Evolutionary conservation across 352 stramenopile species (phyloP).

Genomic region (Phytophthora capsici): DNA sequence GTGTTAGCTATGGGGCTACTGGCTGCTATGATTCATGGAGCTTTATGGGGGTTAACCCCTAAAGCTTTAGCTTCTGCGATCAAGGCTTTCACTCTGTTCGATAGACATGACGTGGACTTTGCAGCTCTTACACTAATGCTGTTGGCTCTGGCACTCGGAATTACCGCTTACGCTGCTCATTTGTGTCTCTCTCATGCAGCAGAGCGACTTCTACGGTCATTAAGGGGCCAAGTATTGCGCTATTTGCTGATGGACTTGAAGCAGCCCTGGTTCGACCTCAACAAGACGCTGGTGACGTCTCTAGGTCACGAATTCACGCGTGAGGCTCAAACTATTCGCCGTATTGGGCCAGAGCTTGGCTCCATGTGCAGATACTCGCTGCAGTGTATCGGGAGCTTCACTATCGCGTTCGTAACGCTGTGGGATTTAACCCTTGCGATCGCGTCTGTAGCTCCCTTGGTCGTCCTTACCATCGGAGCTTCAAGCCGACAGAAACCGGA

Average conservation of each 20-base stretch:
- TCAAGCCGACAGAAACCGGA: neutral
- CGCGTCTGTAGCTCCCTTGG: conserved; percentile 11
- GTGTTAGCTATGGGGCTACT: conserved; percentile 30
- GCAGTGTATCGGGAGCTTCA: conserved; percentile 28
- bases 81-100: conserved; percentile 22
- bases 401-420: conserved; percentile 18
- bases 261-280: conserved; percentile 29
- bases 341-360: conserved; percentile 26
- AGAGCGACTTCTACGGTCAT: conserved; percentile 19
- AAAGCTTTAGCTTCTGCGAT: conserved; percentile 6
- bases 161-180: conserved; percentile 30
- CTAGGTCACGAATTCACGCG: conserved; percentile 17
- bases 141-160: conserved; percentile 18
- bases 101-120: conserved; percentile 17
- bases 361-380: conserved; percentile 15
- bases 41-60: conserved; percentile 18
- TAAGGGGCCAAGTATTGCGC: conserved; percentile 31
- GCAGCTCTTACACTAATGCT: conserved; percentile 29
- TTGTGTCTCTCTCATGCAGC: conserved; percentile 32
- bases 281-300: neutral
- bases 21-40: conserved; percentile 26
- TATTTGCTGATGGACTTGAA: conserved; percentile 27
- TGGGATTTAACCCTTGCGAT: conserved; percentile 38
- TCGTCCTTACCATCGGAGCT: conserved; percentile 3
- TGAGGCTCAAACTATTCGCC: conserved; percentile 28